Base-by-base conservation (phyloP, 768 basidiomycete species). In the Rhodotorula kratochvilovae region DNA sequence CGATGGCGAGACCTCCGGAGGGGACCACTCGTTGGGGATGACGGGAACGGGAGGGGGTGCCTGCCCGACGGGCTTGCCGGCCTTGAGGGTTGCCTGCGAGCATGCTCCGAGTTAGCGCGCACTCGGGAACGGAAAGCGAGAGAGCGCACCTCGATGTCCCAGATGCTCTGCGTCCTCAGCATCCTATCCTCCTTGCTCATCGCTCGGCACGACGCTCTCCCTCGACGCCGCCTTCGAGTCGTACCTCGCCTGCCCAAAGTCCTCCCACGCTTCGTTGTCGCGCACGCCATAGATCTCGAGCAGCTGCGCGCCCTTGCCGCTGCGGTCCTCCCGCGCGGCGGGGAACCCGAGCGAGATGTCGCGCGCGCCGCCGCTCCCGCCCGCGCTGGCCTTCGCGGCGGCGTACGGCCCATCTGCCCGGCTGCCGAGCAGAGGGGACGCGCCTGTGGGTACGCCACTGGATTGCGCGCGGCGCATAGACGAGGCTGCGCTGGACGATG, bases 101-200 rank as follows among this genome's bases (percentile, higher is more conserved):
- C 13, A 6, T 25, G 11, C 27, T 19, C 7, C 16, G 54, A 3
- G 45, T 36, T 4, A 46, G 43, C 7, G 0, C 13, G 17, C 8
- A 0, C 35, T 19, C 10, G 6, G 5, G 16, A 27, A 13, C 17
- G 21, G 15, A 35, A 50, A 13, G 11, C 21, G 58, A 31, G 54
- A n/a, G 27, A 21, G 21, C 68, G 45, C 51, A 69, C 73, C 67
- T 75, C 74, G 55, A 75, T 75, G 50, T 75, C 74, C 74, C 74
- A 75, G 29, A 75, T 72, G 12, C 68, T 70, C 59, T 72, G 70
- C 29, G 74, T 63, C 1, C 71, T 57, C 29, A 53, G 56, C 48
- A 72, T 61, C 6, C 74, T 51, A 27, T 75, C 74, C 54, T 72
- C 74, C 67, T 69, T 75, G 64, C 54, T 69, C 42, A 51, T 51